These are phyloP conservation scores for Melanomma pulvis-pyrius DNA, from an alignment of 495 filamentous ascomycete species.

Conservation along the genomic window DNA sequence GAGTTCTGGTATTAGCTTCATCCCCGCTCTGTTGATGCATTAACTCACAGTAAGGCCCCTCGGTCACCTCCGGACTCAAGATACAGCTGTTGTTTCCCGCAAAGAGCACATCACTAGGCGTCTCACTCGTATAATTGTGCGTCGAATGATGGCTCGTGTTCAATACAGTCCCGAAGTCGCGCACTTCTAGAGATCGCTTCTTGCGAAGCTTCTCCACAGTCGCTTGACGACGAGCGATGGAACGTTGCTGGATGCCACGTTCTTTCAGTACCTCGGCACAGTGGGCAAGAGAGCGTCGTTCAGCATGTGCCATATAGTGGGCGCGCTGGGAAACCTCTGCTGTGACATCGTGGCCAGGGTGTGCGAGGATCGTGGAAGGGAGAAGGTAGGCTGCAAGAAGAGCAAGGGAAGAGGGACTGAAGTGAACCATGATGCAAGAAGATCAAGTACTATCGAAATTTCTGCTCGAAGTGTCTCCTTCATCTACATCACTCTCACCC, in stretches of 20 bases:
- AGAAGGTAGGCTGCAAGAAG: background rate
- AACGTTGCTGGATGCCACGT: slow-evolving; percentile 14
- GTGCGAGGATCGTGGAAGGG: slow-evolving; percentile 11
- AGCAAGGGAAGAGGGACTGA: background rate
- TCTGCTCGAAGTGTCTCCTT: background rate
- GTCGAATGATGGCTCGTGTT: slow-evolving; percentile 24
- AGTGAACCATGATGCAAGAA: background rate
- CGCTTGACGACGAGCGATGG: slow-evolving; percentile 22
- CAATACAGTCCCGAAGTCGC: slow-evolving; percentile 18
- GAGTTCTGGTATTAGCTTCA: background rate
- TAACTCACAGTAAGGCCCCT: slow-evolving; percentile 37
- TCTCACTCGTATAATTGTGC: slow-evolving; percentile 1
- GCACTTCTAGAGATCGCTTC: slow-evolving; percentile 13
- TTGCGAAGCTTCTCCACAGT: slow-evolving; percentile 10
- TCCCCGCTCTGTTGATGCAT: background rate
- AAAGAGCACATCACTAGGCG: slow-evolving; percentile 17
- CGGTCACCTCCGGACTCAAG: slow-evolving; percentile 35
- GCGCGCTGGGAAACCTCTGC: slow-evolving; percentile 21
- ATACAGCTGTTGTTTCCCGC: slow-evolving; percentile 31
- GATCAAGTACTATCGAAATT: background rate
- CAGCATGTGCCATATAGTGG: slow-evolving; percentile 4
- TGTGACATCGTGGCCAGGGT: slow-evolving; percentile 27
- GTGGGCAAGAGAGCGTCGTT: slow-evolving; percentile 17
- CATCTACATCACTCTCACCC: background rate
- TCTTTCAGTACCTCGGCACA: slow-evolving; percentile 20